Percentiles rank a stretch among this genome's conserved stretches.
phyloP scores from a whole-genome alignment of 306 rosid genomes.

The Crataegus laevigata region DNA sequence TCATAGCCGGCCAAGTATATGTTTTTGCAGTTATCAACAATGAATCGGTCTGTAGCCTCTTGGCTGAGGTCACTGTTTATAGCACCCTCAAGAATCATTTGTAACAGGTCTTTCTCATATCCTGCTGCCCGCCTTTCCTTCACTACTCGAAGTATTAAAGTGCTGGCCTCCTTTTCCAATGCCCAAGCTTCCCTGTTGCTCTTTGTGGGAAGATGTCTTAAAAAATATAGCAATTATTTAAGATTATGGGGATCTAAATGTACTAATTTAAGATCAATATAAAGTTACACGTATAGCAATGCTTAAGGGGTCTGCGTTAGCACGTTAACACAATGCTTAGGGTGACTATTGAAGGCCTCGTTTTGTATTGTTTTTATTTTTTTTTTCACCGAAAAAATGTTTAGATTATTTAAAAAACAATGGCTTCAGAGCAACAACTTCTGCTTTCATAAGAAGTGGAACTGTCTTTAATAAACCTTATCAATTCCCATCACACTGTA shows the following conservation, averaged over 20 bases:
- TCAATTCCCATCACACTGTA: too few species aligned
- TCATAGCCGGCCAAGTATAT: conserved; percentile 37
- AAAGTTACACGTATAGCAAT: too few species aligned
- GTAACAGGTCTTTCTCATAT: conserved; percentile 24
- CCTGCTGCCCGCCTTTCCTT: background rate
- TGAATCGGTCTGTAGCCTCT: conserved; percentile 17
- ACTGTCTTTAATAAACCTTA: too few species aligned
- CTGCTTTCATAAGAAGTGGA: too few species aligned
- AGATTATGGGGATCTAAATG: background rate
- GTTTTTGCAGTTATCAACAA: conserved; percentile 38
- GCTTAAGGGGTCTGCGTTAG: background rate
- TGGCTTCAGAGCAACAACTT: too few species aligned
- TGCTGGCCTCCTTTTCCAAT: conserved; percentile 33
- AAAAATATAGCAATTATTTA: background rate
- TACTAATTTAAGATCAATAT: too few species aligned
- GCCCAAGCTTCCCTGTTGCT: conserved; percentile 41
- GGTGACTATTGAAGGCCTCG: too few species aligned
- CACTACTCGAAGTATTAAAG: conserved; percentile 23
- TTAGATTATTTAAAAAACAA: too few species aligned
- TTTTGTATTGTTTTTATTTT: too few species aligned
- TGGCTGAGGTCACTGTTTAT: conserved; percentile 20
- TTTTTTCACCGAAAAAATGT: too few species aligned
- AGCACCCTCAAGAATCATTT: conserved; percentile 33
- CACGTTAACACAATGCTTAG: too few species aligned
- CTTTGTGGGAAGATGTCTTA: conserved; percentile 43